Conservation (phyloP, 306 rosid species). For the Medicago lupulina region DNA sequence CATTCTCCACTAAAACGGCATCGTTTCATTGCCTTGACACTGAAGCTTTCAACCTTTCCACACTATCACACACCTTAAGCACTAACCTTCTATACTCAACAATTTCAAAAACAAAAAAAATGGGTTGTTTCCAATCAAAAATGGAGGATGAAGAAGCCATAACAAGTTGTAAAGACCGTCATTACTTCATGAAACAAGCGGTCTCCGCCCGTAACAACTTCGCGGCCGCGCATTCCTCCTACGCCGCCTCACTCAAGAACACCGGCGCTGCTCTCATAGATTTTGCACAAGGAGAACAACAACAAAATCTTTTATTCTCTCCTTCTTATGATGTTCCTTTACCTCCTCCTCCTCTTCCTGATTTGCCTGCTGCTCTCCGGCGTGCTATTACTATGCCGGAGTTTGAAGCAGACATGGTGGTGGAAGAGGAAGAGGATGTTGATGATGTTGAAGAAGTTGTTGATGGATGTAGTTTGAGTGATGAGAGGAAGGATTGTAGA, state of each 20-base stretch:
- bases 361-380: conserved; percentile 47
- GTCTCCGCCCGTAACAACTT: conserved; percentile 75
- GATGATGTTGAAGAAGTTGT: conserved; percentile 46
- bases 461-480: too few relatives aligned
- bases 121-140: conserved; percentile 89
- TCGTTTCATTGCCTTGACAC: conserved; percentile 26
- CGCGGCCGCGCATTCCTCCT: conserved; percentile 80
- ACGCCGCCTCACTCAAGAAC: conserved; percentile 66
- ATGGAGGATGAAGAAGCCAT: conserved; percentile 89
- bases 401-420: conserved; percentile 40
- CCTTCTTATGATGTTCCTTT: conserved; percentile 38
- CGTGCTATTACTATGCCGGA: conserved; percentile 75
- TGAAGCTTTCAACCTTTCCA: not conserved
- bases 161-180: conserved; percentile 75
- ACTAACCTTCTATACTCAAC: not conserved
- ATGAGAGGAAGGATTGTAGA: too few relatives aligned
- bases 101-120: conserved; percentile 17
- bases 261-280: conserved; percentile 79
- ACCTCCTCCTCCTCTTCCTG: conserved; percentile 66
- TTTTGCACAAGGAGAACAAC: conserved; percentile 62
- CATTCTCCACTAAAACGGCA: conserved; percentile 26
- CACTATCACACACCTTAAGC: not conserved
- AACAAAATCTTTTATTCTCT: conserved; percentile 35
- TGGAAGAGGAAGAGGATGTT: conserved; percentile 54
- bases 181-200: conserved; percentile 63